Percentiles rank a stretch among this genome's conserved stretches.
phyloP scores from a whole-genome alignment of 768 basidiomycete genomes.

The Auricularia heimuer region DNA sequence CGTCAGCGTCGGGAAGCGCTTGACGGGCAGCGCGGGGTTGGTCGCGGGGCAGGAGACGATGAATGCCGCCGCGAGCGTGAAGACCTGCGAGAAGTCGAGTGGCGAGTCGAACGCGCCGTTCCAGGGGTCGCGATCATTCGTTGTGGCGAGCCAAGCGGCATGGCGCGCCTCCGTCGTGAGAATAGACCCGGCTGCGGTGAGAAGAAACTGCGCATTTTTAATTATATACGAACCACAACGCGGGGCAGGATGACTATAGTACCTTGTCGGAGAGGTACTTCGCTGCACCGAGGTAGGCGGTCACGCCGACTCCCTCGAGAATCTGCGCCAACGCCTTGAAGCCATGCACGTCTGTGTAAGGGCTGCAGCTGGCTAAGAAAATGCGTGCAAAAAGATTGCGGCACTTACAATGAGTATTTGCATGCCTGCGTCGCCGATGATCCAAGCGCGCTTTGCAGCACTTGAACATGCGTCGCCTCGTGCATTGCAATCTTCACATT shows the following conservation, averaged over 20 bases:
- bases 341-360: conserved; percentile 33
- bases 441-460: conserved; percentile 27
- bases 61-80: conserved; percentile 33
- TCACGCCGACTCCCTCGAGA: conserved; percentile 45
- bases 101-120: conserved; percentile 47
- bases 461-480: conserved; percentile 32
- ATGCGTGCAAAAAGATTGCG: background rate
- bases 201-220: conserved; percentile 19
- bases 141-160: conserved; percentile 48
- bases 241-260: background rate
- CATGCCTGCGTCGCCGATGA: conserved; percentile 28
- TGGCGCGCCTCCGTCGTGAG: conserved; percentile 55
- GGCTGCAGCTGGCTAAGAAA: conserved; percentile 17
- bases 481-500: conserved; percentile 30
- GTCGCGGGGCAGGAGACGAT: conserved; percentile 42
- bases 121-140: conserved; percentile 42
- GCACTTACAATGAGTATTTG: conserved; percentile 26
- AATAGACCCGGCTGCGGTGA: conserved; percentile 46
- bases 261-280: conserved; percentile 35
- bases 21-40: conserved; percentile 39
- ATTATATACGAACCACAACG: background rate
- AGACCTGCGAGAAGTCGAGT: conserved; percentile 23
- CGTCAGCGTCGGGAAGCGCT: conserved; percentile 28
- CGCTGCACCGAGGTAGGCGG: conserved; percentile 51
- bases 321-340: conserved; percentile 42